Conservation (phyloP, 164 flowering plant genomes). For the Magnolia sinica region DNA sequence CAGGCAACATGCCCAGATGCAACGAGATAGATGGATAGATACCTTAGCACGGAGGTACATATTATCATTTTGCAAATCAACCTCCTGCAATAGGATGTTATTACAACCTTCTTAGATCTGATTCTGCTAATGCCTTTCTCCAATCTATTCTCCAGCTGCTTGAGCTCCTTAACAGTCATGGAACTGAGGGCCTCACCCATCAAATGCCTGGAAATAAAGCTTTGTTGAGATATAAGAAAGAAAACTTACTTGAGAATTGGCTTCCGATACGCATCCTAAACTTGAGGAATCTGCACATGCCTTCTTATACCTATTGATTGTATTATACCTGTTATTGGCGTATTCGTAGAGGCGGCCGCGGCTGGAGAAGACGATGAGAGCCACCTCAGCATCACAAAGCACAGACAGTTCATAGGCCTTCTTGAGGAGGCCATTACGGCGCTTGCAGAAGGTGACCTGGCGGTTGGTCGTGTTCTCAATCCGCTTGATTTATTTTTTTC, state of each 20-base stretch:
- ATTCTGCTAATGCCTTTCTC: conserved; percentile 70
- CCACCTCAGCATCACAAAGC: too few relatives aligned
- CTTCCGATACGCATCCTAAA: conserved; percentile 56
- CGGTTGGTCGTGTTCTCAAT: too few relatives aligned
- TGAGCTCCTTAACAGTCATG: conserved; percentile 52
- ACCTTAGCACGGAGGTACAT: conserved; percentile 88
- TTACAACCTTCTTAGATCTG: conserved; percentile 71
- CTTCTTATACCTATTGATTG: conserved; percentile 93
- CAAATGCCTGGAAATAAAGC: conserved; percentile 48
- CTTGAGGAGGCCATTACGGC: too few relatives aligned
- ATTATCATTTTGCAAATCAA: conserved; percentile 77
- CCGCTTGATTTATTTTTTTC: too few relatives aligned
- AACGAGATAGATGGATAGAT: conserved; percentile 9
- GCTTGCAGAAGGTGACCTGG: too few relatives aligned
- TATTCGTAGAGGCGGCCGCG: too few relatives aligned
- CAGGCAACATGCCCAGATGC: conserved; percentile 42
- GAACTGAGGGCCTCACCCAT: conserved; percentile 60
- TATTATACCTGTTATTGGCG: too few relatives aligned
- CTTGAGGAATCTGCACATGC: conserved; percentile 56
- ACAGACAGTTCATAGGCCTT: too few relatives aligned
- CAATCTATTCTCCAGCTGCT: conserved; percentile 48
- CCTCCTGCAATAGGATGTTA: conserved; percentile 50
- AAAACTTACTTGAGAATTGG: conserved; percentile 65
- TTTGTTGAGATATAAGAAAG: background rate
- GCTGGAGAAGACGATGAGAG: too few relatives aligned